Conservation (phyloP, 257 asterid genomes). For the Penstemon barbatus region DNA sequence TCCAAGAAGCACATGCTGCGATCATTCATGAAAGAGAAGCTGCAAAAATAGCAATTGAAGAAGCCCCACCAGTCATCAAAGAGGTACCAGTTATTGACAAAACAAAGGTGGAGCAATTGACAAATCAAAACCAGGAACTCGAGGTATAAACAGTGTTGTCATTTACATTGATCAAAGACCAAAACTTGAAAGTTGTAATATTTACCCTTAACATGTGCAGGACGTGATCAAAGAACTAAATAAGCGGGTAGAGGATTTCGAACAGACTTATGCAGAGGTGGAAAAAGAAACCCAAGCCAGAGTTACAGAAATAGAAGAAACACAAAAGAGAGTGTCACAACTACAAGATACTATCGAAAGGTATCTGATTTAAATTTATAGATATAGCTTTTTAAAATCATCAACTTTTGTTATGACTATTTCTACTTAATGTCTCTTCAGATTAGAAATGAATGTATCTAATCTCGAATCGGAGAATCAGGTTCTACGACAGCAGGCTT, state of each 20-base stretch:
- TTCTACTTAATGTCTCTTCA: constrained; percentile 40
- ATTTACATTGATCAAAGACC: constrained; percentile 14
- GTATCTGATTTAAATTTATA: constrained; percentile 37
- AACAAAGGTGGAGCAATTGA: constrained; percentile 72
- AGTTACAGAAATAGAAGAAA: constrained; percentile 70
- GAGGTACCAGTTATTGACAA: constrained; percentile 84
- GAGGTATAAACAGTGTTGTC: constrained; percentile 48
- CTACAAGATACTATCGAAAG: constrained; percentile 84
- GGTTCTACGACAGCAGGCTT: constrained; percentile 90
- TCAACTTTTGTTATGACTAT: constrained; percentile 27
- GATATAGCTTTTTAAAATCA: constrained; percentile 21
- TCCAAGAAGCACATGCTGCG: constrained; percentile 71
- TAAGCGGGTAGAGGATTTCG: constrained; percentile 62
- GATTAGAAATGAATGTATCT: constrained; percentile 70
- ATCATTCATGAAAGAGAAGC: constrained; percentile 77
- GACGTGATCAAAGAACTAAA: constrained; percentile 61
- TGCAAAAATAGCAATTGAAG: constrained; percentile 82
- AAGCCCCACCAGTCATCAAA: constrained; percentile 88
- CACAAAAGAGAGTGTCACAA: constrained; percentile 58
- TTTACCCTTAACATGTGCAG: constrained; percentile 46
- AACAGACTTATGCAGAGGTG: constrained; percentile 51
- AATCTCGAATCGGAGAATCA: constrained; percentile 92
- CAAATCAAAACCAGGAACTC: constrained; percentile 65
- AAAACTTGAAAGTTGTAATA: neutral
- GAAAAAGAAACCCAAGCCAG: constrained; percentile 64